Percentiles rank a stretch among this genome's conserved stretches.
Evolutionary conservation across 2,329 filamentous ascomycete species (phyloP).

Genomic region (Cadophora malorum): DNA sequence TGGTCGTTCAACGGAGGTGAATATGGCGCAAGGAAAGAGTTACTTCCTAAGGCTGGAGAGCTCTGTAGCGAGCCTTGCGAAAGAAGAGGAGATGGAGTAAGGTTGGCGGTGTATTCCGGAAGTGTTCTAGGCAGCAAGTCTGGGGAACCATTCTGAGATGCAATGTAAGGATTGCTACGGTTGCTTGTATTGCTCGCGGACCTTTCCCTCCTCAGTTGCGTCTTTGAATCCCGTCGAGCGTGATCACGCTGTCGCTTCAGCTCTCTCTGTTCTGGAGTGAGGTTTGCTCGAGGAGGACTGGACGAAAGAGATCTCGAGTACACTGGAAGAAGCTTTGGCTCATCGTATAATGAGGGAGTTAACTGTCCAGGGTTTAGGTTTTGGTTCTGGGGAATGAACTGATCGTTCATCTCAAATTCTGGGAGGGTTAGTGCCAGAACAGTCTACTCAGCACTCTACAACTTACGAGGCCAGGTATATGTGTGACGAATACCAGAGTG

Average conservation of each 20-base stretch:
- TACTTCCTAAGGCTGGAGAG: constrained; percentile 39
- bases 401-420: constrained; percentile 44
- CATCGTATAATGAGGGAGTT: constrained; percentile 40
- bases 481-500: constrained; percentile 37
- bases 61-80: constrained; percentile 40
- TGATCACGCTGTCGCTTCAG: constrained; percentile 66
- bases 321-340: constrained; percentile 42
- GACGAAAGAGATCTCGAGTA: constrained; percentile 52
- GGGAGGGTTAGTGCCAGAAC: constrained; percentile 30
- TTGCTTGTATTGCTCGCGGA: constrained; percentile 46
- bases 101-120: constrained; percentile 40
- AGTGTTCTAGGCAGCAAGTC: constrained; percentile 44
- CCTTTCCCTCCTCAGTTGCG: constrained; percentile 56
- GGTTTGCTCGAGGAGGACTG: constrained; percentile 60
- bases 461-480: constrained; percentile 46
- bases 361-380: constrained; percentile 39
- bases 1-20: constrained; percentile 40
- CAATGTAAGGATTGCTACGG: constrained; percentile 44
- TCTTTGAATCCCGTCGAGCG: constrained; percentile 63
- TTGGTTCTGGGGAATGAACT: constrained; percentile 41
- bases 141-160: constrained; percentile 43
- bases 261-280: constrained; percentile 66
- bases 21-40: constrained; percentile 41
- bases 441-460: neutral
- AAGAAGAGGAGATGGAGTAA: constrained; percentile 44